A percentile compares a stretch with the other conserved stretches of the same genome.
phyloP scores from a whole-genome alignment of 257 asterid species.

The Vinca minor region DNA sequence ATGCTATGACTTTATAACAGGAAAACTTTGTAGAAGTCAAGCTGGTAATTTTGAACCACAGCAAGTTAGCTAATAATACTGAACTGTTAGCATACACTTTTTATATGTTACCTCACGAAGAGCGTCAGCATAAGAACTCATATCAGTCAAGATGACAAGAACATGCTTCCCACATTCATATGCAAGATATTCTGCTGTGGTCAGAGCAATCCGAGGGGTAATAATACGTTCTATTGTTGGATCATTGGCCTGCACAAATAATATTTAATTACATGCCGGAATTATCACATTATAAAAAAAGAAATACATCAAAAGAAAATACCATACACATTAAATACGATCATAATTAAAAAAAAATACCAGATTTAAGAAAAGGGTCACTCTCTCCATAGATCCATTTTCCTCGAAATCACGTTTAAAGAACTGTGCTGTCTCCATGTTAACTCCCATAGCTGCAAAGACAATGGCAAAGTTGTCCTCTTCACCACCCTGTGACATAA shows the following conservation, averaged over 20 bases:
- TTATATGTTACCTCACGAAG: constrained; percentile 78
- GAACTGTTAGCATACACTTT: neutral
- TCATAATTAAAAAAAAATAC: constrained; percentile 29
- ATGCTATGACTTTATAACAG: neutral
- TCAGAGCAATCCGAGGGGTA: constrained; percentile 94
- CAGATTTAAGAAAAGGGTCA: constrained; percentile 88
- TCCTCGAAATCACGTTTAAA: constrained; percentile 99
- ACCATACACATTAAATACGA: neutral
- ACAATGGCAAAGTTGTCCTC: constrained; percentile 98
- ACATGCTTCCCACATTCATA: constrained; percentile 98
- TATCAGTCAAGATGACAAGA: constrained; percentile 95
- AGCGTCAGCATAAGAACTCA: constrained; percentile 99
- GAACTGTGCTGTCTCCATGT: constrained; percentile 98
- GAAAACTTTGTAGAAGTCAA: neutral
- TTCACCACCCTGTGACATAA: constrained; percentile 49
- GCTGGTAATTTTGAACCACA: neutral
- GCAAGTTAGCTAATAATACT: neutral
- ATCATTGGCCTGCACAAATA: constrained; percentile 69
- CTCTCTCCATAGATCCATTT: constrained; percentile 99
- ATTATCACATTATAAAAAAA: constrained; percentile 4
- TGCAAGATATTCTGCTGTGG: constrained; percentile 94
- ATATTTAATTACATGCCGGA: constrained; percentile 10
- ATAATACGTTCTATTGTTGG: constrained; percentile 95
- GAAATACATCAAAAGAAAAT: neutral
- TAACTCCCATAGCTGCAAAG: constrained; percentile 99